A percentile compares a stretch with the other conserved stretches of the same genome.
These are phyloP conservation scores for Neofusicoccum cordaticola DNA, from an alignment of 2,329 filamentous ascomycete species.

Conservation along the genomic window DNA sequence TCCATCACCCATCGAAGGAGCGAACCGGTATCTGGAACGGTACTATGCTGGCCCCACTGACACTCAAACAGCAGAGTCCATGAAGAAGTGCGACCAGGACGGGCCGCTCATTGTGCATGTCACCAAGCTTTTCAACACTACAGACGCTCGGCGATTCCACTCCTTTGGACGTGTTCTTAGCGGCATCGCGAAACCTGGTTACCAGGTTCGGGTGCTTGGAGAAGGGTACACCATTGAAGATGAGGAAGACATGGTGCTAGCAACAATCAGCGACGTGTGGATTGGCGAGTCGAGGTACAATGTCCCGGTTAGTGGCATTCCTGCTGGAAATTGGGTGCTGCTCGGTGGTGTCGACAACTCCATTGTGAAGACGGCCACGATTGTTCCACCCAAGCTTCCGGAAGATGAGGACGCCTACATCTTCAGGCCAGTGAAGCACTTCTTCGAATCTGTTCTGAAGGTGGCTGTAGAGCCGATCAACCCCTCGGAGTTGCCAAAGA, in stretches of 20 bases:
- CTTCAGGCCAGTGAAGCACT: slow-evolving; percentile 88
- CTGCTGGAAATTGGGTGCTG: slow-evolving; percentile 91
- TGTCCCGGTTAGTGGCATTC: slow-evolving; percentile 84
- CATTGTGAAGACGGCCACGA: slow-evolving; percentile 93
- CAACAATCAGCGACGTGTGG: slow-evolving; percentile 80
- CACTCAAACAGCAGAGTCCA: slow-evolving; percentile 73
- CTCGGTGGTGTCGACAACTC: slow-evolving; percentile 93
- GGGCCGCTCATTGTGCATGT: slow-evolving; percentile 89
- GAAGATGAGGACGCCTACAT: slow-evolving; percentile 93
- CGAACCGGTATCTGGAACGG: slow-evolving; percentile 71
- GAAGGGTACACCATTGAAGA: slow-evolving; percentile 96
- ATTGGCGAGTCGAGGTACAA: slow-evolving; percentile 93
- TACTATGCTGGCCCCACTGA: slow-evolving; percentile 93
- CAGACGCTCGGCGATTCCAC: slow-evolving; percentile 87
- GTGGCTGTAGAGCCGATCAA: slow-evolving; percentile 98
- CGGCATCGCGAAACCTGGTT: slow-evolving; percentile 77
- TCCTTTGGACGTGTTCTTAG: slow-evolving; percentile 91
- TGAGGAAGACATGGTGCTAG: slow-evolving; percentile 92
- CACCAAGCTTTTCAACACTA: slow-evolving; percentile 87
- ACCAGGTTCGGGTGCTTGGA: slow-evolving; percentile 84
- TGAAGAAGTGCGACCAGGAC: slow-evolving; percentile 80
- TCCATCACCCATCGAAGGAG: slow-evolving; percentile 79
- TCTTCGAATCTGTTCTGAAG: slow-evolving; percentile 97
- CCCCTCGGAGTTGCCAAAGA: slow-evolving; percentile 95
- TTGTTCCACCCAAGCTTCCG: slow-evolving; percentile 75